Conservation (phyloP, 208 protist species). For the Endotrypanum monterogeii region DNA sequence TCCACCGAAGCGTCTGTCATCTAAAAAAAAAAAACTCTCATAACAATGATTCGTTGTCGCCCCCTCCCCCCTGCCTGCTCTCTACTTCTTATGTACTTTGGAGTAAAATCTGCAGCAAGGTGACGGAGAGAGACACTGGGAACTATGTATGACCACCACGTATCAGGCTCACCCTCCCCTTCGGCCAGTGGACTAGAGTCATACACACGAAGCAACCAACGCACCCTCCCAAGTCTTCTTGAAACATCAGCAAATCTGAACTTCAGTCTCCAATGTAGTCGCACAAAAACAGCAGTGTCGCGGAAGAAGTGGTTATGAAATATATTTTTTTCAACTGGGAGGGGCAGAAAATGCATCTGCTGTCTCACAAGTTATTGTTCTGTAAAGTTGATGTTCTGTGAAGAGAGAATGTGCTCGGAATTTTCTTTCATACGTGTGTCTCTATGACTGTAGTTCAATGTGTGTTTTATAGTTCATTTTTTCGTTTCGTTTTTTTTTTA, state of each 20-base stretch:
- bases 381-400: too few relatives aligned
- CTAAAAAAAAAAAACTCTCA: conserved; percentile 20
- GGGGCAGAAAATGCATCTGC: too few relatives aligned
- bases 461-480: too few relatives aligned
- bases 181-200: conserved; percentile 1
- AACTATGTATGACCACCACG: conserved; percentile 12
- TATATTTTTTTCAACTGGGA: too few relatives aligned
- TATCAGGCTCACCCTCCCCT: conserved; percentile 19
- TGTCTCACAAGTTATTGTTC: too few relatives aligned
- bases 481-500: too few relatives aligned
- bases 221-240: background rate
- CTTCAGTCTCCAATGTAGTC: too few relatives aligned
- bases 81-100: conserved; percentile 20
- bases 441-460: too few relatives aligned
- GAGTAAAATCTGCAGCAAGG: conserved; percentile 6
- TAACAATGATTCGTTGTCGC: conserved; percentile 16
- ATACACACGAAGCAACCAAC: background rate
- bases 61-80: too few relatives aligned
- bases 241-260: background rate
- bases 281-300: background rate
- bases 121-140: conserved; percentile 20
- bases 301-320: too few relatives aligned
- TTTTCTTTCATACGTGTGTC: too few relatives aligned
- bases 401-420: too few relatives aligned
- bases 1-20: conserved; percentile 27